phyloP scores from a whole-genome alignment of 2,329 filamentous ascomycete genomes.

The Claviceps sp. region DNA sequence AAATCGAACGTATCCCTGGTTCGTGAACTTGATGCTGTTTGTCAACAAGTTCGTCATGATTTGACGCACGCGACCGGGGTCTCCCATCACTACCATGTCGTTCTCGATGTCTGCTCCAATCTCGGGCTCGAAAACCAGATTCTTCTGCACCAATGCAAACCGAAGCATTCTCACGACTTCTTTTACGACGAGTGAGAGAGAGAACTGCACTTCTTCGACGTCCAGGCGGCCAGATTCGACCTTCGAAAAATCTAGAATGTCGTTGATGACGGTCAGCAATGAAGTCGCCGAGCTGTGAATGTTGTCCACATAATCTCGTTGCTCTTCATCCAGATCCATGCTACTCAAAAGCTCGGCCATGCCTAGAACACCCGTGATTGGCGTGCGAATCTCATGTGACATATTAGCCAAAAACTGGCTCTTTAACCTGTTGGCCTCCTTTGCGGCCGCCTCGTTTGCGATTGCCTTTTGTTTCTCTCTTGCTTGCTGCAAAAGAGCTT shows the following conservation, averaged over 20 bases:
- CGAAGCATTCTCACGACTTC: conserved; percentile 81
- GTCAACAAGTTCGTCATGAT: conserved; percentile 71
- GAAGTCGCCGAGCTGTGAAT: conserved; percentile 71
- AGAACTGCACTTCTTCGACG: conserved; percentile 71
- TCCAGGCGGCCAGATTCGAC: conserved; percentile 66
- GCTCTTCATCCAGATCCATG: conserved; percentile 54
- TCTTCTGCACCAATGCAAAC: conserved; percentile 71
- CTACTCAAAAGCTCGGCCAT: conserved; percentile 66
- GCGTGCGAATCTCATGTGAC: conserved; percentile 69
- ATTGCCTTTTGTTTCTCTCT: conserved; percentile 57
- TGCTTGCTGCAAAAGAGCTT: conserved; percentile 48
- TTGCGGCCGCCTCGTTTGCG: conserved; percentile 65
- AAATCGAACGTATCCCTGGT: conserved; percentile 53
- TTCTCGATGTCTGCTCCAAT: conserved; percentile 48
- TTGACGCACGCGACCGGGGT: conserved; percentile 71
- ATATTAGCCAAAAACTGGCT: conserved; percentile 70
- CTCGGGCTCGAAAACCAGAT: conserved; percentile 56
- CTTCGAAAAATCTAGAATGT: conserved; percentile 83
- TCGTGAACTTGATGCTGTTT: conserved; percentile 65
- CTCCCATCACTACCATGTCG: conserved; percentile 70
- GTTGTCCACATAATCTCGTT: conserved; percentile 62
- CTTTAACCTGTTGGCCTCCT: conserved; percentile 69
- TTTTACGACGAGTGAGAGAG: conserved; percentile 55
- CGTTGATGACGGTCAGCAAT: conserved; percentile 76
- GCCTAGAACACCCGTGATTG: conserved; percentile 68